Conservation (phyloP, 2,329 filamentous ascomycete genomes). For the Colletotrichum sojae region DNA sequence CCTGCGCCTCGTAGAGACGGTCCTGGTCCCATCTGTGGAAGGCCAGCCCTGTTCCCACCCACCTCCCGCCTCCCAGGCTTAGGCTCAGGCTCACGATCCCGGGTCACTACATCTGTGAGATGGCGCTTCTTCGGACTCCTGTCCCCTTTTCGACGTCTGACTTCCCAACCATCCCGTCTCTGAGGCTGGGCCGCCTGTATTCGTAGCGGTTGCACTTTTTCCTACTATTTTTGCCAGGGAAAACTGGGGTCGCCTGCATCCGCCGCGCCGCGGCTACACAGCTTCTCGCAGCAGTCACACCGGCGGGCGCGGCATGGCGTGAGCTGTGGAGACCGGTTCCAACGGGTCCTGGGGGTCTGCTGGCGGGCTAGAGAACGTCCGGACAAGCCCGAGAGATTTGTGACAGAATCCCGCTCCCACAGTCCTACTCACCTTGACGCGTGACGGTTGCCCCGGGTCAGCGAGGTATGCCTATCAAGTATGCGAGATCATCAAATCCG, state of each 20-base stretch:
- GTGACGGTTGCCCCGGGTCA: constrained; percentile 25
- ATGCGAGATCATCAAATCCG: constrained; percentile 22
- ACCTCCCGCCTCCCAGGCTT: too few species aligned
- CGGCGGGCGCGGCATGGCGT: constrained; percentile 35
- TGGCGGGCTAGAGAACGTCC: constrained; percentile 8
- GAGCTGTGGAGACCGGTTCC: constrained; percentile 30
- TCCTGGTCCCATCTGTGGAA: constrained; percentile 5
- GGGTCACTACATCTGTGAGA: constrained; percentile 9
- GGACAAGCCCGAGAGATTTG: constrained; percentile 27
- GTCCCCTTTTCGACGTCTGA: constrained; percentile 20
- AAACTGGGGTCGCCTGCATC: background rate
- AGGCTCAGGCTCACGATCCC: background rate
- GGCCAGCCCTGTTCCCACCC: constrained; percentile 3
- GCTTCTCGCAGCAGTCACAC: constrained; percentile 32
- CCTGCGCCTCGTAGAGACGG: background rate
- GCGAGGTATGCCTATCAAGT: background rate
- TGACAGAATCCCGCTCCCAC: constrained; percentile 11
- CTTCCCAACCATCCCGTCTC: background rate
- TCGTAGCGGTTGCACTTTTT: background rate
- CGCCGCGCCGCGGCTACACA: constrained; percentile 22
- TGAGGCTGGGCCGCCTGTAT: background rate
- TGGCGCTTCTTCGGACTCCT: constrained; percentile 12
- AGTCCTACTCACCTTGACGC: background rate
- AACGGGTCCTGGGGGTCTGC: constrained; percentile 18
- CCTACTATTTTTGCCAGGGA: background rate